These are phyloP conservation scores for Lentinula lateritia DNA, from an alignment of 768 basidiomycete genomes.

Conservation along the genomic window DNA sequence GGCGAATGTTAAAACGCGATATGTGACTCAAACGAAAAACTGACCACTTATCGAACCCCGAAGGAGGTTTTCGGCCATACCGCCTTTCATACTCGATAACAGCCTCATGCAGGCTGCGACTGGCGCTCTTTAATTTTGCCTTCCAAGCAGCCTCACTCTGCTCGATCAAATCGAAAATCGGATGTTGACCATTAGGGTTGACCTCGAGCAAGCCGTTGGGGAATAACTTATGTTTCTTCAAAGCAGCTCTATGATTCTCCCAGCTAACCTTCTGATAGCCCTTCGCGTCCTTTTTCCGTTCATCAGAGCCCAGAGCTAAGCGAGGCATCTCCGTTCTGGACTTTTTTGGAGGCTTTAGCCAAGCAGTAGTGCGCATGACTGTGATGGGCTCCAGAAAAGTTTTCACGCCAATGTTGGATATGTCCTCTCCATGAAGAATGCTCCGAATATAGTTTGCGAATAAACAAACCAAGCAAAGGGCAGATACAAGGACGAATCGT, in stretches of 20 bases:
- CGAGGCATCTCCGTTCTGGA: neutral
- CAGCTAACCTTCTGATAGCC: neutral
- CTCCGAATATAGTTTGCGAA: neutral
- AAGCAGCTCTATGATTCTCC: neutral
- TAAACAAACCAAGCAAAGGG: neutral
- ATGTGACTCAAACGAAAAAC: slow-evolving; percentile 21
- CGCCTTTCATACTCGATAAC: slow-evolving; percentile 71
- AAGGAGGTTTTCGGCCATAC: slow-evolving; percentile 76
- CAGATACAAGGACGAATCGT: neutral
- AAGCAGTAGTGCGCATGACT: neutral
- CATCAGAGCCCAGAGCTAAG: neutral
- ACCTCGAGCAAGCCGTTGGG: slow-evolving; percentile 36
- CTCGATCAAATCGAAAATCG: slow-evolving; percentile 71
- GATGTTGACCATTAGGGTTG: slow-evolving; percentile 47
- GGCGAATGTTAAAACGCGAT: neutral
- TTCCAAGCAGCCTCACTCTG: slow-evolving; percentile 66
- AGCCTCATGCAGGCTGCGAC: slow-evolving; percentile 68
- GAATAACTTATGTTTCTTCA: slow-evolving; percentile 18
- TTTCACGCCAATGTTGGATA: neutral
- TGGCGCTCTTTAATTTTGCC: slow-evolving; percentile 58
- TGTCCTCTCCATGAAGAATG: neutral
- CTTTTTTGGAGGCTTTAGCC: neutral
- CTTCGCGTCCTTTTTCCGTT: neutral
- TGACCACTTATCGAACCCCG: slow-evolving; percentile 86
- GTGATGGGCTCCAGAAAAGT: neutral